phyloP scores from a whole-genome alignment of 495 filamentous ascomycete genomes.

The Penicillium macrosclerotiorum region DNA sequence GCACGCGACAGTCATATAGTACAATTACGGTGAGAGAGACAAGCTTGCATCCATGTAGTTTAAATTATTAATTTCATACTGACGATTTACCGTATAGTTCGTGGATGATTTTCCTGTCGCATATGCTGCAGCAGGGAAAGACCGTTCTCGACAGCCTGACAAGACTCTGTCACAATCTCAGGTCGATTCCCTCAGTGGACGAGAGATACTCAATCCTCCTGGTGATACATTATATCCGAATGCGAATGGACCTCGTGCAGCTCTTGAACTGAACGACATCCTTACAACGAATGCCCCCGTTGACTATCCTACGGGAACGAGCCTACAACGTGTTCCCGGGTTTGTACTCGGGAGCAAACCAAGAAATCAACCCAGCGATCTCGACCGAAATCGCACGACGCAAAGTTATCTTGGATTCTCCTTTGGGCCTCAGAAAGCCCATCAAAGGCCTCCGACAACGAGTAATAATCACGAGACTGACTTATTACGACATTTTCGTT shows the following conservation, averaged over 20 bases:
- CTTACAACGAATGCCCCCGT: neutral
- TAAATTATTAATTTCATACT: neutral
- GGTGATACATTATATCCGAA: neutral
- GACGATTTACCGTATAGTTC: conserved; percentile 13
- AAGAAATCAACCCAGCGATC: too few relatives aligned
- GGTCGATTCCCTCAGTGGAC: neutral
- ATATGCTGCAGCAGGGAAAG: neutral
- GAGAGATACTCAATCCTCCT: neutral
- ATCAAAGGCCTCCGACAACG: conserved; percentile 2
- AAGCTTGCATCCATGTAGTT: neutral
- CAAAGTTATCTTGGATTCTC: too few relatives aligned
- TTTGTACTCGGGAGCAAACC: too few relatives aligned
- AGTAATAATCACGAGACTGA: conserved; percentile 21
- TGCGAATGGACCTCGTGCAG: neutral
- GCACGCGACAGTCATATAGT: conserved; percentile 12
- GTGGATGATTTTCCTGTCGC: conserved; percentile 23
- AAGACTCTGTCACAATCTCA: neutral
- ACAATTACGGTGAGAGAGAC: conserved; percentile 18
- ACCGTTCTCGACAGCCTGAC: neutral
- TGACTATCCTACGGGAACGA: too few relatives aligned
- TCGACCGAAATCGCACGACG: too few relatives aligned
- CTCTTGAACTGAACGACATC: conserved; percentile 12
- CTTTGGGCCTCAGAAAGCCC: too few relatives aligned
- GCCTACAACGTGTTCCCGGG: too few relatives aligned
- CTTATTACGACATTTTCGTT: conserved; percentile 25